phyloP scores from a whole-genome alignment of 192 early-diverging fungal species.

The Coemansia erecta region DNA sequence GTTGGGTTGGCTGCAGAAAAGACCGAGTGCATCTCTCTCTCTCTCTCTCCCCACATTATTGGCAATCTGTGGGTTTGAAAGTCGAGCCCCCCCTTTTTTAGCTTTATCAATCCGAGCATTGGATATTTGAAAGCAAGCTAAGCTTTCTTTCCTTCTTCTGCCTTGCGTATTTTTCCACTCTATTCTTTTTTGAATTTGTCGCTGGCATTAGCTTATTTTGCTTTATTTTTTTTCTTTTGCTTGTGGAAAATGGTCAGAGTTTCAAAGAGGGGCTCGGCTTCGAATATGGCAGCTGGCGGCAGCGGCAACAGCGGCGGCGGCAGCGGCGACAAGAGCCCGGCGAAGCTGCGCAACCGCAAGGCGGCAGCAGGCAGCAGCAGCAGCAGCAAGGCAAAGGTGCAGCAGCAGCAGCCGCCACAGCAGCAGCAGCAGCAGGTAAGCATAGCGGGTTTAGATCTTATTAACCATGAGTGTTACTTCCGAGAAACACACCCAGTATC shows the following conservation, averaged over 20 bases:
- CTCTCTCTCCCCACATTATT: too few species aligned
- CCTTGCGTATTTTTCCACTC: not conserved
- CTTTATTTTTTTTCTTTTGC: not conserved
- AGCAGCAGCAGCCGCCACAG: slow-evolving; percentile 5
- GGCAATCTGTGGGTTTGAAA: not conserved
- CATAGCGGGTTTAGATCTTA: too few species aligned
- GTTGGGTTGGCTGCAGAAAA: not conserved
- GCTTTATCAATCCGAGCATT: too few species aligned
- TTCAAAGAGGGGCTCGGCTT: slow-evolving; percentile 32
- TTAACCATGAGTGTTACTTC: too few species aligned
- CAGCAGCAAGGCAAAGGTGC: slow-evolving; percentile 15
- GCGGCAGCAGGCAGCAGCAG: slow-evolving; percentile 13
- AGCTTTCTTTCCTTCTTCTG: not conserved
- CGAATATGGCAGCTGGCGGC: slow-evolving; percentile 23
- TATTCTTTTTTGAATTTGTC: not conserved
- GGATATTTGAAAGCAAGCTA: too few species aligned
- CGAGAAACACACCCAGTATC: too few species aligned
- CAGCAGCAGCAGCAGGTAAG: not conserved
- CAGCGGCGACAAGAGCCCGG: slow-evolving; percentile 20
- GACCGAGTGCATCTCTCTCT: too few species aligned
- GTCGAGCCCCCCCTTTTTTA: not conserved
- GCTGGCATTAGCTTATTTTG: not conserved
- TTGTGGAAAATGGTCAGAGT: slow-evolving; percentile 17
- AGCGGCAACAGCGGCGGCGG: not conserved
- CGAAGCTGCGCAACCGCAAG: slow-evolving; percentile 43